Evolutionary conservation across 1,139 yeast species (phyloP).

Genomic region (Tardiomyces digboiensis): DNA sequence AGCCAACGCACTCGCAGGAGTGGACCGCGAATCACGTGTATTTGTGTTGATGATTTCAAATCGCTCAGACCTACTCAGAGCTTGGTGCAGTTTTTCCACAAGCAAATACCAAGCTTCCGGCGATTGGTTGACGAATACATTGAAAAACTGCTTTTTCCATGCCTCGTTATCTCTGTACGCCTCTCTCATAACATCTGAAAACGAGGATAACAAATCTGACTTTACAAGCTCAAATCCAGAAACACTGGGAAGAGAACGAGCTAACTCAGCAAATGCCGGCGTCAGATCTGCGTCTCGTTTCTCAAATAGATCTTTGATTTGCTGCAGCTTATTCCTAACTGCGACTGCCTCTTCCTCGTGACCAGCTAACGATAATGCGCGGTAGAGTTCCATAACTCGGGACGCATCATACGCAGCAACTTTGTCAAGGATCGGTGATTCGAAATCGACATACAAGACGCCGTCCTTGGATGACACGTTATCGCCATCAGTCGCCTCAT

Average conservation of each 20-base stretch:
- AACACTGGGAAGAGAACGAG: slow-evolving; percentile 19
- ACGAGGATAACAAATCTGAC: slow-evolving; percentile 50
- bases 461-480: neutral
- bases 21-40: slow-evolving; percentile 15
- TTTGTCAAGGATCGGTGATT: neutral
- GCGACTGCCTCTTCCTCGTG: neutral
- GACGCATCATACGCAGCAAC: neutral
- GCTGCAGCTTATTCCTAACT: neutral
- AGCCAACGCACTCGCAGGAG: slow-evolving; percentile 54
- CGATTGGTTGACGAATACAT: slow-evolving; percentile 34
- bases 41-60: slow-evolving; percentile 65
- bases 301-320: neutral
- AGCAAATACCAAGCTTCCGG: slow-evolving; percentile 32
- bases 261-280: neutral
- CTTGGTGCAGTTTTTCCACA: slow-evolving; percentile 58
- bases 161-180: slow-evolving; percentile 8
- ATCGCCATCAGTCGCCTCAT: slow-evolving; percentile 1
- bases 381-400: slow-evolving; percentile 1
- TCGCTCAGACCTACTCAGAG: slow-evolving; percentile 64
- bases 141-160: slow-evolving; percentile 31
- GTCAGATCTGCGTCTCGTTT: neutral
- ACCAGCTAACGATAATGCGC: neutral
- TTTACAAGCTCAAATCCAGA: slow-evolving; percentile 73
- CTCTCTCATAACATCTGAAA: slow-evolving; percentile 36
- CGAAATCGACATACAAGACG: slow-evolving; percentile 3